These are phyloP conservation scores for Colletotrichum noveboracense DNA, from an alignment of 2,329 filamentous ascomycete genomes.

Conservation along the genomic window DNA sequence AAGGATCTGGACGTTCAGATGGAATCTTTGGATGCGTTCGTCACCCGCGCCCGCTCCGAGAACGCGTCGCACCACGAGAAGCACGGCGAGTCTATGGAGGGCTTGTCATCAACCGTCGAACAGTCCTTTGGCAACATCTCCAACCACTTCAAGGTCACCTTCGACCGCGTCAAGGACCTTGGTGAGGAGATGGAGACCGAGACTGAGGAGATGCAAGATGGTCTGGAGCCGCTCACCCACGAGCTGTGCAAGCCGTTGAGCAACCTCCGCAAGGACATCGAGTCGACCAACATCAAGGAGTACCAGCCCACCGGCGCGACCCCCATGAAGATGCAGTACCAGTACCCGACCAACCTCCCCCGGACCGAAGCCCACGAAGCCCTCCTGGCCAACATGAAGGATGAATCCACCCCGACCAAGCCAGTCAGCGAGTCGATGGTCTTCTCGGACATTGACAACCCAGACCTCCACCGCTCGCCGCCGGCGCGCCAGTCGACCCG, in stretches of 20 bases:
- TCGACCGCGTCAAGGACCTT: constrained; percentile 71
- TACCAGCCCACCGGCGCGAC: constrained; percentile 88
- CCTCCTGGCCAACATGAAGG: constrained; percentile 48
- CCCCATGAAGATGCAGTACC: constrained; percentile 80
- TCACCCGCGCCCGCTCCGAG: constrained; percentile 79
- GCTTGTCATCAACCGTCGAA: constrained; percentile 71
- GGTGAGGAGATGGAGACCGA: constrained; percentile 70
- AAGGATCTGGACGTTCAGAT: constrained; percentile 88
- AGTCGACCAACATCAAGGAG: constrained; percentile 70
- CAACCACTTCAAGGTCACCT: constrained; percentile 71
- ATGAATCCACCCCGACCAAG: constrained; percentile 30
- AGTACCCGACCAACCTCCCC: constrained; percentile 80
- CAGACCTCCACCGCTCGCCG: constrained; percentile 3
- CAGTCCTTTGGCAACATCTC: constrained; percentile 76
- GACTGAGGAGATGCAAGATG: constrained; percentile 61
- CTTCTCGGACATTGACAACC: constrained; percentile 43
- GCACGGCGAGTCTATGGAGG: constrained; percentile 70
- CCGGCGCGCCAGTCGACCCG: constrained; percentile 17
- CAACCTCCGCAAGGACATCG: constrained; percentile 73
- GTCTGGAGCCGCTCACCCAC: constrained; percentile 64
- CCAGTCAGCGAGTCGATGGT: constrained; percentile 30
- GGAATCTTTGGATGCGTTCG: constrained; percentile 88
- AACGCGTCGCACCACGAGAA: constrained; percentile 79
- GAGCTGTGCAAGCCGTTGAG: constrained; percentile 72
- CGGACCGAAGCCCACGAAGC: constrained; percentile 64